Conservation (phyloP, 345 rosid species). For the Moricandia arvensis region DNA sequence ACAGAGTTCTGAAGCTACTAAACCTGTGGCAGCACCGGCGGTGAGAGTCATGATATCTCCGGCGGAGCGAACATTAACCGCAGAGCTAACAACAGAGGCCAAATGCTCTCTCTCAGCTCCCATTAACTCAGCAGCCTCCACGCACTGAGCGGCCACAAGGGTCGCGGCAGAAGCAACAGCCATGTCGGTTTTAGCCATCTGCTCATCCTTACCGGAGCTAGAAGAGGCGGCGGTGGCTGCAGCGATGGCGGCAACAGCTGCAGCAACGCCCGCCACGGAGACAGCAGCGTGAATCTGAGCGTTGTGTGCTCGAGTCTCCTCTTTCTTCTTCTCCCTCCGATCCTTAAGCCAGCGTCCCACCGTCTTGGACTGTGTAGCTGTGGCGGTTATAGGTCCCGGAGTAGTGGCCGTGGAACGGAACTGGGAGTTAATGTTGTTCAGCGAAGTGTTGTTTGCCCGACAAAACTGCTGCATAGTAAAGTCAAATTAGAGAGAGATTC, state of each 20-base stretch:
- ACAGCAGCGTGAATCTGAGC: constrained; percentile 88
- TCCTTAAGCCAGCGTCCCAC: constrained; percentile 87
- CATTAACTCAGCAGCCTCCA: constrained; percentile 83
- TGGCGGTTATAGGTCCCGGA: constrained; percentile 30
- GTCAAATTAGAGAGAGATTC: not conserved
- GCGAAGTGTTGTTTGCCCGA: constrained; percentile 46
- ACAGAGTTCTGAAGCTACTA: not conserved
- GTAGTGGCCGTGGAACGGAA: constrained; percentile 43
- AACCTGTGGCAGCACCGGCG: constrained; percentile 93
- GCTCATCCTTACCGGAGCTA: constrained; percentile 69
- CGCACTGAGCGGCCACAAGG: constrained; percentile 80
- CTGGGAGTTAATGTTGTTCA: constrained; percentile 37
- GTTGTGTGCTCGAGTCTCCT: constrained; percentile 70
- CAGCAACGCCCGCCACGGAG: constrained; percentile 79
- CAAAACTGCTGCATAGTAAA: constrained; percentile 54
- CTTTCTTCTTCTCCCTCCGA: constrained; percentile 83
- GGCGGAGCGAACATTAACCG: constrained; percentile 71
- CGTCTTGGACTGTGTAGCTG: constrained; percentile 57
- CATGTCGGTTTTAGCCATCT: constrained; percentile 75
- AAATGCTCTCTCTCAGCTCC: constrained; percentile 89
- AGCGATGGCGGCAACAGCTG: constrained; percentile 82
- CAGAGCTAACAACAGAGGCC: constrained; percentile 71
- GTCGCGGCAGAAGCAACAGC: constrained; percentile 87
- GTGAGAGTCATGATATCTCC: constrained; percentile 88
- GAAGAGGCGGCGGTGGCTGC: constrained; percentile 77